Base-by-base conservation (phyloP, 148 eudicot genomes). In the Linanthus parryae region DNA sequence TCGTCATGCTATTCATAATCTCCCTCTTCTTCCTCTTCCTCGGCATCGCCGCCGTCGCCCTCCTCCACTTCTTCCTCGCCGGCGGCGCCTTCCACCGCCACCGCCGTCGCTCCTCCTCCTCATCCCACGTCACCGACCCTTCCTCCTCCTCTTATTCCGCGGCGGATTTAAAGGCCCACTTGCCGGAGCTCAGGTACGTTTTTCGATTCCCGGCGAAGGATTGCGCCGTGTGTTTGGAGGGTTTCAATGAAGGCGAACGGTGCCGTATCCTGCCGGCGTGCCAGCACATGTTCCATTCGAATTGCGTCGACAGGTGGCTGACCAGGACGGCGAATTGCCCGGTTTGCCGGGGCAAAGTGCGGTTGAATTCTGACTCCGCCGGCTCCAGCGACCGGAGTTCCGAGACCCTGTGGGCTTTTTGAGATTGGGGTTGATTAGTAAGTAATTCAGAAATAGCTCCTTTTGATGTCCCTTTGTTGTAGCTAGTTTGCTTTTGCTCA, bases 21-120 rank as follows among this genome's bases (percentile, higher is more conserved):
- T 20, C 74, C 33, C 61, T 73, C 39, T 78, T 76, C 55, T 67
- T 78, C 50, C 65, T 78, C 44, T 56, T 76, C 57, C 23, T 65
- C 18, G 62, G 70, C 44, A 55, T 65, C 57, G 66, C 74, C 15
- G 46, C 68, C 43, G 47, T 73, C 7, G 38, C 34, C 27, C 71
- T 71, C 56, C 67, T 71, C 58, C 66, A 69, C 58, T 43, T 71
- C 48, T 62, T 71, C 59, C 14, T 71, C 46, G 55, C 55, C 41
- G 53, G 44, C 19, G 8, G 24, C 46, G 26, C 46, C 56, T 23
- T 46, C 16, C 43, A 3, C 25, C 61, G 51, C 36, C 24, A 15
- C 31, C 60, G 42, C 47, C 47, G 4, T 37, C 23, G 4, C 8
- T n/a, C 44, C 10, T 25, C 45, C 37, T n/a, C n/a, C n/a, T n/a